Evolutionary conservation across 306 rosid genomes (phyloP), one percentile per base, ranked within the genome.

Genomic region (Vigna angularis): DNA sequence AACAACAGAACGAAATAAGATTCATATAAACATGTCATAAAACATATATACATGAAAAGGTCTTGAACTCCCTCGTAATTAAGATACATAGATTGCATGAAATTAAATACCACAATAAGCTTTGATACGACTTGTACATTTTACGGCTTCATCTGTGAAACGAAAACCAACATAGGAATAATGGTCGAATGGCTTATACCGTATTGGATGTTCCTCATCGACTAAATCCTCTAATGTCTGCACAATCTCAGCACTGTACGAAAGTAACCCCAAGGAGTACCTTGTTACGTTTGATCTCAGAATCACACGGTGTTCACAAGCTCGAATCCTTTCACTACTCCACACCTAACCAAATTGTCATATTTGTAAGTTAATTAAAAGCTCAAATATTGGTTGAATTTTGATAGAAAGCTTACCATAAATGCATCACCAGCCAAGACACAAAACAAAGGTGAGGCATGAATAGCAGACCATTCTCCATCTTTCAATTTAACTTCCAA

Each of bases 371-470:
- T 7, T 20, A 20, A 20, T 6, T 7, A 38, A 8, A 38, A 6
- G 7, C 9, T 0, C 7, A 1, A 38, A 38, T 38, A 38, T 38
- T 38, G 9, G 7, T 38, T 38, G 1, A 38, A 0, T 6, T 1
- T 1, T 38, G 9, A 38, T 6, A 7, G 4, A 42, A 24, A 22
- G 18, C 74, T 59, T 50, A 82, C 85, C 81, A 32, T 51, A 2
- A 82, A 18, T n/a, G 73, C 77, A 30, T 76, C 85, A 47, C 85
- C 85, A 1, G 81, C 81, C 7, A 59, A 5, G 52, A 82, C 81
- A 5, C 80, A 65, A 42, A 82, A 82, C 44, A 53, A 50, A 14
- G 81, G 81, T 7, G 85, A 82, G 34, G 50, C 50, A 28, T 62
- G 52, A 38, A 76, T 28, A 16, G 20, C 24, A 49, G 70, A 52